phyloP scores from a whole-genome alignment of 1,139 yeast genomes.

The Arxiozyma telluris region DNA sequence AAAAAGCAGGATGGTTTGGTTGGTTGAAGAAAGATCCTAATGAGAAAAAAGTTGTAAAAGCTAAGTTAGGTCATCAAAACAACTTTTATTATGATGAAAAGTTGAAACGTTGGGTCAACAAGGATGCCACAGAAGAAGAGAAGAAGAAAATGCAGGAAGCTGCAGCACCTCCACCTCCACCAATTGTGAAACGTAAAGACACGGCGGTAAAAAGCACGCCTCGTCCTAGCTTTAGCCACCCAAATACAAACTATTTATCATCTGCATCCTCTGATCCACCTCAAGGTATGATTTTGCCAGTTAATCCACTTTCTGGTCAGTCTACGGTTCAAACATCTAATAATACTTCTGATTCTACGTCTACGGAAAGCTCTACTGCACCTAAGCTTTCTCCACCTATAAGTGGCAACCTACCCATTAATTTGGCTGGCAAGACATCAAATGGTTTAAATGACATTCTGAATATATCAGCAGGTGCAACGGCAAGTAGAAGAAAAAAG shows the following conservation, averaged over 20 bases:
- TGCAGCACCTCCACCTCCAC: constrained; percentile 74
- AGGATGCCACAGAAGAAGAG: constrained; percentile 60
- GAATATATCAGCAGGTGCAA: constrained; percentile 29
- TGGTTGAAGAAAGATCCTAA: constrained; percentile 43
- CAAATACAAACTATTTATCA: background rate
- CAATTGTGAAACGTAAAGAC: constrained; percentile 36
- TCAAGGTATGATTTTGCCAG: constrained; percentile 22
- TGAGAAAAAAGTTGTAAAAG: constrained; percentile 67
- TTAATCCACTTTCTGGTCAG: constrained; percentile 23
- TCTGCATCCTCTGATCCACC: constrained; percentile 3
- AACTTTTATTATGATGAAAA: constrained; percentile 75
- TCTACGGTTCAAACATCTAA: constrained; percentile 16
- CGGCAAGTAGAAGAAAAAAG: constrained; percentile 35
- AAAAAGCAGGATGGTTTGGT: constrained; percentile 38
- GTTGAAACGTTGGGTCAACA: constrained; percentile 79
- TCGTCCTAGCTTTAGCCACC: constrained; percentile 13
- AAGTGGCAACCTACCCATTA: background rate
- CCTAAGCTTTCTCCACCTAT: background rate
- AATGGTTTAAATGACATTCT: constrained; percentile 64
- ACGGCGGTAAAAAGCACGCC: constrained; percentile 32
- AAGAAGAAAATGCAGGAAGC: constrained; percentile 51
- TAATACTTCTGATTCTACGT: background rate
- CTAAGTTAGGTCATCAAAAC: constrained; percentile 75
- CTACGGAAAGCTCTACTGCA: background rate
- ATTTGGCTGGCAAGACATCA: constrained; percentile 18